A percentile compares a stretch with the other conserved stretches of the same genome.
Conservation (phyloP, 805 yeast species). For the Cyberlindnera subsufficiens region DNA sequence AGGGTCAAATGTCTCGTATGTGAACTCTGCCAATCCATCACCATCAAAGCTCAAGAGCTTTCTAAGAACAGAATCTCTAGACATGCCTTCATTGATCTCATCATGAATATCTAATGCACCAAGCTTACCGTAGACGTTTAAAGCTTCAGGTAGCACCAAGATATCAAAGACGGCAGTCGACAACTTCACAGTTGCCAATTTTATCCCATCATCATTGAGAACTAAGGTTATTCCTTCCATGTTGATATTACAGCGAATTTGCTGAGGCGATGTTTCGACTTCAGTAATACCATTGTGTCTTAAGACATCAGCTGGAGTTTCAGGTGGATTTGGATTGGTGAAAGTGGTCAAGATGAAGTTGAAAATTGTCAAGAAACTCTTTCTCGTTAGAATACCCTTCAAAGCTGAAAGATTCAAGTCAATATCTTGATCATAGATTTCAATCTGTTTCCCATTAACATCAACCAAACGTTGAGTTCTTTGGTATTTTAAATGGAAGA, state of each 20-base stretch:
- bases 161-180: constrained; percentile 68
- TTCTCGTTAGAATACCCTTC: constrained; percentile 67
- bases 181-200: constrained; percentile 71
- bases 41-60: constrained; percentile 77
- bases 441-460: constrained; percentile 47
- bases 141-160: constrained; percentile 64
- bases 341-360: constrained; percentile 84
- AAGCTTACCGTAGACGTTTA: constrained; percentile 64
- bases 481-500: constrained; percentile 55
- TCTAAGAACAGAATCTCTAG: constrained; percentile 53
- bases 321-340: constrained; percentile 71
- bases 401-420: constrained; percentile 73
- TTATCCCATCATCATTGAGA: constrained; percentile 76
- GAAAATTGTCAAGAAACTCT: constrained; percentile 68
- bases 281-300: constrained; percentile 61
- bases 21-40: constrained; percentile 70
- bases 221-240: constrained; percentile 70
- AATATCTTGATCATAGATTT: constrained; percentile 73
- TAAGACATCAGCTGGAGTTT: constrained; percentile 62
- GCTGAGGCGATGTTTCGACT: constrained; percentile 60
- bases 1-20: constrained; percentile 75
- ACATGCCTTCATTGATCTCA: constrained; percentile 61
- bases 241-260: constrained; percentile 60
- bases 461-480: constrained; percentile 56
- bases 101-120: constrained; percentile 80